These are phyloP conservation scores for Gillenia trifoliata DNA, from an alignment of 306 rosid genomes.

Conservation along the genomic window DNA sequence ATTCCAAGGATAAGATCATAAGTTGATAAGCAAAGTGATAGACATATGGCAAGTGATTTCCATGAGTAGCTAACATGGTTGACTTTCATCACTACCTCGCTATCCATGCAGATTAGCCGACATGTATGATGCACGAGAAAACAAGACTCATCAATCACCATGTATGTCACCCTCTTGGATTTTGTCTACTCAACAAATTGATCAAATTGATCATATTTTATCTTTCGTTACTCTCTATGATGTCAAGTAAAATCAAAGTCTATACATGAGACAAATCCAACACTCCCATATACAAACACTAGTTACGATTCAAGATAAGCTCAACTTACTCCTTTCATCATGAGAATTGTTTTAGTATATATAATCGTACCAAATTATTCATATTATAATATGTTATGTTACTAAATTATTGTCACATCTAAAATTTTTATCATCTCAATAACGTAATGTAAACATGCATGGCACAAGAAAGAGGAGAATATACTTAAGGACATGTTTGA, in stretches of 20 bases:
- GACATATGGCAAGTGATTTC: not conserved
- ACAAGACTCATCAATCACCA: not conserved
- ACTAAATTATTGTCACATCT: no score
- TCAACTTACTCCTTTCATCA: not conserved
- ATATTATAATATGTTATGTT: no score
- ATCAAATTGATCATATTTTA: not conserved
- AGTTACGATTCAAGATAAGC: not conserved
- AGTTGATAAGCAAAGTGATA: not conserved
- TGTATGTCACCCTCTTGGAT: not conserved
- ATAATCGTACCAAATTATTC: no score
- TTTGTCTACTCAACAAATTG: not conserved
- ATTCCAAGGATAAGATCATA: not conserved
- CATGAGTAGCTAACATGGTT: not conserved
- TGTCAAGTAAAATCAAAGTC: no score
- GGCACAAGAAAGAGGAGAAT: not conserved
- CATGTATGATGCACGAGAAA: constrained; percentile 1
- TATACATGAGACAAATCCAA: not conserved
- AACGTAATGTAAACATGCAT: not conserved
- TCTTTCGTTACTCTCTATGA: no score
- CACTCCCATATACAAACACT: not conserved
- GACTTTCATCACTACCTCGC: not conserved
- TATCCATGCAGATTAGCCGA: not conserved
- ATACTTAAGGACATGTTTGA: no score
- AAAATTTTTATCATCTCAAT: no score
- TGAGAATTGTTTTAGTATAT: not conserved